Percentiles rank a stretch among this genome's conserved stretches.
phyloP scores from a whole-genome alignment of 164 flowering plant genomes.

The Vitis riparia region DNA sequence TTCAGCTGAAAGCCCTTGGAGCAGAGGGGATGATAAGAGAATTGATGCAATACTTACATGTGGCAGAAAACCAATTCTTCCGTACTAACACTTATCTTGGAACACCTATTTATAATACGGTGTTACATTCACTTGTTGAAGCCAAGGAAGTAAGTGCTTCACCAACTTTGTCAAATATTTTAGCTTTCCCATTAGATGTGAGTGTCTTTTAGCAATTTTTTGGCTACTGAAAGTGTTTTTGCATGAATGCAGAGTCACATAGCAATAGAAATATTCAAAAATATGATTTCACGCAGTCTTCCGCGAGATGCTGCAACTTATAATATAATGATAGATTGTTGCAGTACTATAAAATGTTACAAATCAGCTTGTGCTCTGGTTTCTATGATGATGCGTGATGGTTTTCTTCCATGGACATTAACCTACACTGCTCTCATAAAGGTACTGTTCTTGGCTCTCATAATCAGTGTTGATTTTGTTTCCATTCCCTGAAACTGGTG shows the following conservation, averaged over 20 bases:
- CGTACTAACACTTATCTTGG: constrained; percentile 17
- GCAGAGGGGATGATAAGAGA: constrained; percentile 72
- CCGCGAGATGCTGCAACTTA: constrained; percentile 62
- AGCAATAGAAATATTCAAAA: constrained; percentile 59
- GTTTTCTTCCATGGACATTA: constrained; percentile 41
- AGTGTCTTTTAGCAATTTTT: constrained; percentile 1
- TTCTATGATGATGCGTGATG: constrained; percentile 84
- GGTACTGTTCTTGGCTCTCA: constrained; percentile 34
- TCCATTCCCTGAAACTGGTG: not conserved
- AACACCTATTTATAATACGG: constrained; percentile 54
- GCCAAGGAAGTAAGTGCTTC: constrained; percentile 60
- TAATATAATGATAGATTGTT: constrained; percentile 80
- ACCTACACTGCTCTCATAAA: constrained; percentile 69
- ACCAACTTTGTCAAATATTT: not conserved
- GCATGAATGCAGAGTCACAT: constrained; percentile 52
- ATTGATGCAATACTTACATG: constrained; percentile 44
- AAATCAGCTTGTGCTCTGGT: constrained; percentile 67
- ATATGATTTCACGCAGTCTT: constrained; percentile 50
- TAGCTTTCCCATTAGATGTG: not conserved
- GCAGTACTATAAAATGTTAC: constrained; percentile 49
- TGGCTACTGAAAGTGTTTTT: constrained; percentile 1
- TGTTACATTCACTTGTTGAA: constrained; percentile 71
- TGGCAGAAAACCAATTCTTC: constrained; percentile 44
- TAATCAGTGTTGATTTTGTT: not conserved
- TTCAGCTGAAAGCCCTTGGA: constrained; percentile 82